Percentiles rank a stretch among this genome's conserved stretches.
phyloP scores from a whole-genome alignment of 2,329 filamentous ascomycete genomes.

The Achaetomium macrosporum region DNA sequence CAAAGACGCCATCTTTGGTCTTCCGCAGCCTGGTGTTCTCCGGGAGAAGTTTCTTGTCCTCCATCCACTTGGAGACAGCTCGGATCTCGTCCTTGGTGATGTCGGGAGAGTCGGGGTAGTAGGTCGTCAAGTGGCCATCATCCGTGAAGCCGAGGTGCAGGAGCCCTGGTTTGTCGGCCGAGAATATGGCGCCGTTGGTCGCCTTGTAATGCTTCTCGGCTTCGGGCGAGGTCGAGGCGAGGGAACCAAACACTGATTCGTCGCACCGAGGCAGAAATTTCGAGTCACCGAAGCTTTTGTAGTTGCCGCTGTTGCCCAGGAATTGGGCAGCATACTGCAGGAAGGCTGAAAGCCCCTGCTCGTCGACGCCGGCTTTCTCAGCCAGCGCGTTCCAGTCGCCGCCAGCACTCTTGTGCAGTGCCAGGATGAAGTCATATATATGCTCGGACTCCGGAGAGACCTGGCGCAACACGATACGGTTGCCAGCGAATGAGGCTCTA shows the following conservation, averaged over 20 bases:
- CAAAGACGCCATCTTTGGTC: slow-evolving; percentile 56
- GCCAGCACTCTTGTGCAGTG: slow-evolving; percentile 58
- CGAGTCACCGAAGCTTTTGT: slow-evolving; percentile 80
- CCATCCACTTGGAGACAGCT: slow-evolving; percentile 66
- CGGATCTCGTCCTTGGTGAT: slow-evolving; percentile 73
- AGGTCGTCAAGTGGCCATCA: slow-evolving; percentile 71
- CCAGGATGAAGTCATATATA: slow-evolving; percentile 75
- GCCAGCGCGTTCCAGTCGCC: slow-evolving; percentile 68
- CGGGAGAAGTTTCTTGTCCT: slow-evolving; percentile 61
- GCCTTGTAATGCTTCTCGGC: slow-evolving; percentile 60
- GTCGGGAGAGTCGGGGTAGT: slow-evolving; percentile 69
- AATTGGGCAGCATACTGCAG: slow-evolving; percentile 75
- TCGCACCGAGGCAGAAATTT: slow-evolving; percentile 74
- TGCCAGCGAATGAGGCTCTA: slow-evolving; percentile 72
- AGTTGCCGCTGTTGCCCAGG: slow-evolving; percentile 75
- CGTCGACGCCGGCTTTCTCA: slow-evolving; percentile 56
- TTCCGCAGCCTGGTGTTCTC: slow-evolving; percentile 76
- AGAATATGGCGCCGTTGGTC: slow-evolving; percentile 67
- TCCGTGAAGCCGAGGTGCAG: slow-evolving; percentile 74
- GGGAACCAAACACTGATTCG: slow-evolving; percentile 56
- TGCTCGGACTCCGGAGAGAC: slow-evolving; percentile 74
- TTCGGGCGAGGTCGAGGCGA: slow-evolving; percentile 56
- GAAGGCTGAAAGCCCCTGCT: slow-evolving; percentile 61
- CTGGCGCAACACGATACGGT: slow-evolving; percentile 72
- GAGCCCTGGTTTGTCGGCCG: slow-evolving; percentile 54